Conservation (phyloP, 768 basidiomycete genomes). For the Termitomyces titanicus region DNA sequence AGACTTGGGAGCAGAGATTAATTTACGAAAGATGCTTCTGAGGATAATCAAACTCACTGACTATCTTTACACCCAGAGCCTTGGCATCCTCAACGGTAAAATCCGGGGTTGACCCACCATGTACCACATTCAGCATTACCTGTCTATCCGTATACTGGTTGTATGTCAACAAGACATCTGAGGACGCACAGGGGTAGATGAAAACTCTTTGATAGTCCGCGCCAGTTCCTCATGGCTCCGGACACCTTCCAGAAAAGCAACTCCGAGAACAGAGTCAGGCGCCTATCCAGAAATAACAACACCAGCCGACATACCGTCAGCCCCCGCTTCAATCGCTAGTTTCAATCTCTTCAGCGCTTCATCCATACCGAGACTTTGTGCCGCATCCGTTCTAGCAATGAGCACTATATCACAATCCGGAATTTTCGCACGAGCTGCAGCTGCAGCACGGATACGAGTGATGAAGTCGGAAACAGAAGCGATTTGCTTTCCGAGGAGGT, state of each 20-base stretch:
- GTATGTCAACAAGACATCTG: neutral
- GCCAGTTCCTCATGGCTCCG: constrained; percentile 40
- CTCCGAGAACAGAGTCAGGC: constrained; percentile 21
- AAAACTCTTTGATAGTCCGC: constrained; percentile 30
- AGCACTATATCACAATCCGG: constrained; percentile 48
- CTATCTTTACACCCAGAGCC: constrained; percentile 41
- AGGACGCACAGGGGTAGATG: constrained; percentile 40
- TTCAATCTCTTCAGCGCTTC: constrained; percentile 44
- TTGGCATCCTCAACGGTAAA: constrained; percentile 46
- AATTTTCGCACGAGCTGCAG: constrained; percentile 42
- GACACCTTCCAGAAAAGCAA: constrained; percentile 54
- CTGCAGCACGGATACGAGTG: constrained; percentile 50
- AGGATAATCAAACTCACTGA: constrained; percentile 18
- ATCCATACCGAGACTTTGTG: constrained; percentile 48
- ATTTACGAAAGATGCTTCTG: neutral
- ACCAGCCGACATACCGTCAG: constrained; percentile 35
- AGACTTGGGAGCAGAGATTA: constrained; percentile 28
- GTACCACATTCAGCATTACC: constrained; percentile 49
- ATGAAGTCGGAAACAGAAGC: constrained; percentile 47
- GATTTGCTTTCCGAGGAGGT: constrained; percentile 51
- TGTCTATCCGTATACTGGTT: constrained; percentile 3
- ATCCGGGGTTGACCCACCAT: constrained; percentile 47
- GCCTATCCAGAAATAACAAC: neutral
- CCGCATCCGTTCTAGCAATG: constrained; percentile 50
- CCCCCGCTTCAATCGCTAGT: constrained; percentile 38